Evolutionary conservation across 352 stramenopile species (phyloP).

Genomic region (Aphanomyces stellatus): DNA sequence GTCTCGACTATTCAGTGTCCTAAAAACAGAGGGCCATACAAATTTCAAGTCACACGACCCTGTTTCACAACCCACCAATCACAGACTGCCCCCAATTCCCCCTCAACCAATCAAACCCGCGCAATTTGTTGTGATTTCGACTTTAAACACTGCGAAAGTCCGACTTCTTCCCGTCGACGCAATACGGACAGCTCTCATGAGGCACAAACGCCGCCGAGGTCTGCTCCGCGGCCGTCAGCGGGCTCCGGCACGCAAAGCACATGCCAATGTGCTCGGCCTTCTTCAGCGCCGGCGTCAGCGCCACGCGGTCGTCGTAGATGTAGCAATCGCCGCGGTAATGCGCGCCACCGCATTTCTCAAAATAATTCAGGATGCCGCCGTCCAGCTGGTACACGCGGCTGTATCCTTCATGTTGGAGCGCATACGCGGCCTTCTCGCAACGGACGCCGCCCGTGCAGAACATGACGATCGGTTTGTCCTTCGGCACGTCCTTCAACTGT

Average conservation of each 20-base stretch:
- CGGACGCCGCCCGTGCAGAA: constrained; percentile 69
- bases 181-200: constrained; percentile 46
- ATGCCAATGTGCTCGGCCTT: constrained; percentile 26
- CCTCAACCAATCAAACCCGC: background rate
- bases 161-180: constrained; percentile 35
- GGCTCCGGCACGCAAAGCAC: constrained; percentile 52
- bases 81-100: background rate
- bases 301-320: constrained; percentile 70
- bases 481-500: constrained; percentile 39
- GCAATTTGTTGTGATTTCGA: too few relatives aligned
- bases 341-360: constrained; percentile 57
- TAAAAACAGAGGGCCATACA: too few relatives aligned
- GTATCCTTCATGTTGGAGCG: constrained; percentile 43
- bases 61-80: background rate
- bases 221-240: constrained; percentile 43
- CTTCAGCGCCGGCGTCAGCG: constrained; percentile 47
- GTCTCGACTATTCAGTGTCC: background rate
- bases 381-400: constrained; percentile 62
- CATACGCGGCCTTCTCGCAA: constrained; percentile 66
- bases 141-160: constrained; percentile 29
- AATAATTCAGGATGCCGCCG: constrained; percentile 70
- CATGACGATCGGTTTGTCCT: constrained; percentile 73
- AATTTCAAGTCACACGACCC: background rate
- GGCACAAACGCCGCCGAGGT: constrained; percentile 32
- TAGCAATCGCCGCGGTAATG: constrained; percentile 73